A percentile compares a stretch with the other conserved stretches of the same genome.
Evolutionary conservation across 2,329 filamentous ascomycete species (phyloP).

Genomic region (Ophiocordyceps robertsii): DNA sequence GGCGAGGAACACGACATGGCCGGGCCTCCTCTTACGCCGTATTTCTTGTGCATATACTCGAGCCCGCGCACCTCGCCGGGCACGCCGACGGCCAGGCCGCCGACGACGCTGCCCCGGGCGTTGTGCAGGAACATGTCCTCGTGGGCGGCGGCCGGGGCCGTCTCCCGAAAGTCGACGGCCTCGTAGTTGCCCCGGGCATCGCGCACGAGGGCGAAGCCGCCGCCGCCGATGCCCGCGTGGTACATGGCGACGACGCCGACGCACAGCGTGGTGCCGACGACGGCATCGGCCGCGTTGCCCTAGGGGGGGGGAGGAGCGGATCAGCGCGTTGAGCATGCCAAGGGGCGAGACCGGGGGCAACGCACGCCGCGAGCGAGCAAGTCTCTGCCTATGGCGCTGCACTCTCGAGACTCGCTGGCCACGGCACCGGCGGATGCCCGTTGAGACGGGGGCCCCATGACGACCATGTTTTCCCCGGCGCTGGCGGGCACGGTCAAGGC

Average conservation of each 20-base stretch:
- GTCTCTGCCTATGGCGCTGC: slow-evolving; percentile 54
- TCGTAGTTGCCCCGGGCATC: slow-evolving; percentile 64
- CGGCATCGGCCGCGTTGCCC: slow-evolving; percentile 66
- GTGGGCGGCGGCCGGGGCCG: slow-evolving; percentile 67
- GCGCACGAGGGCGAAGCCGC: slow-evolving; percentile 78
- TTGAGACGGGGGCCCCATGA: slow-evolving; percentile 8
- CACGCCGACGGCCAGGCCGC: slow-evolving; percentile 59
- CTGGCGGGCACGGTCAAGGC: too few relatives aligned
- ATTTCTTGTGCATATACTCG: slow-evolving; percentile 61
- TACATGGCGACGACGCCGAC: slow-evolving; percentile 67
- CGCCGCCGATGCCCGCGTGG: slow-evolving; percentile 74
- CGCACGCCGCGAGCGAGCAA: slow-evolving; percentile 40
- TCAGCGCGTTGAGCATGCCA: neutral
- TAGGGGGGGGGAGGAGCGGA: slow-evolving; percentile 9
- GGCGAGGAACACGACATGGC: too few relatives aligned
- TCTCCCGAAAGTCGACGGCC: slow-evolving; percentile 80
- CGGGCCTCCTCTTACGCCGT: slow-evolving; percentile 36
- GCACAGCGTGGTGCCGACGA: slow-evolving; percentile 62
- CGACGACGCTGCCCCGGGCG: slow-evolving; percentile 49
- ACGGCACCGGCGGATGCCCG: slow-evolving; percentile 42
- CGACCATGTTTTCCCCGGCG: too few relatives aligned
- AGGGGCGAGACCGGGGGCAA: slow-evolving; percentile 1
- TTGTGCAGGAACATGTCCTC: slow-evolving; percentile 78
- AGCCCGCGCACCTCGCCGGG: slow-evolving; percentile 69
- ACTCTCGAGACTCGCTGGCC: slow-evolving; percentile 55